Conservation (phyloP, 208 protist genomes). For the Leishmania turanica region DNA sequence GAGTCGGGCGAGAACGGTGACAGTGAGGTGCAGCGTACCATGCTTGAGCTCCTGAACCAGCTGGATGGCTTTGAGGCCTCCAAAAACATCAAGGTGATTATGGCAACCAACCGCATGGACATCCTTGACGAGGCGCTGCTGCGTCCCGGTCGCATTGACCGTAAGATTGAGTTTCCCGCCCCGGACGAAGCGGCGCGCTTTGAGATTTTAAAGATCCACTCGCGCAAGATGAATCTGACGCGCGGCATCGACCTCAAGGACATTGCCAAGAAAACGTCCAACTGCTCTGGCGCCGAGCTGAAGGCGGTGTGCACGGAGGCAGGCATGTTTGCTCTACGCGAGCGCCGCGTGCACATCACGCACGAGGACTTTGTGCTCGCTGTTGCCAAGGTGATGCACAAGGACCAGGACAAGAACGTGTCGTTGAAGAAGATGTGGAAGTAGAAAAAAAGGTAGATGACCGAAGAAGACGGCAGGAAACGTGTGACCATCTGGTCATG, state of each 20-base stretch:
- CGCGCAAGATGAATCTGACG: slow-evolving; percentile 99
- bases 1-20: slow-evolving; percentile 93
- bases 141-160: slow-evolving; percentile 99
- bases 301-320: slow-evolving; percentile 96
- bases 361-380: slow-evolving; percentile 99
- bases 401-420: slow-evolving; percentile 98
- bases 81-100: slow-evolving; percentile 99
- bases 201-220: slow-evolving; percentile 99
- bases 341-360: slow-evolving; percentile 99
- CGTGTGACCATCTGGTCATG: no score
- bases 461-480: background rate
- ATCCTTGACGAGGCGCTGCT: slow-evolving; percentile 99
- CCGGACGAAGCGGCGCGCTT: slow-evolving; percentile 92
- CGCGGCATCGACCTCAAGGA: slow-evolving; percentile 98
- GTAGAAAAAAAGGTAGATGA: slow-evolving; percentile 26
- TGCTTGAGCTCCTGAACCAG: slow-evolving; percentile 99
- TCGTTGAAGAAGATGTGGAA: slow-evolving; percentile 98
- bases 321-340: slow-evolving; percentile 99
- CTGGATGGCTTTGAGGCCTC: slow-evolving; percentile 99
- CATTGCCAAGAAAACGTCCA: slow-evolving; percentile 96
- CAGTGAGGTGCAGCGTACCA: slow-evolving; percentile 99
- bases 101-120: slow-evolving; percentile 99
- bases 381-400: slow-evolving; percentile 99
- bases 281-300: slow-evolving; percentile 99
- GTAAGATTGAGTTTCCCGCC: slow-evolving; percentile 99